A percentile compares a stretch with the other conserved stretches of the same genome.
Evolutionary conservation across 2,329 filamentous ascomycete genomes (phyloP).

Genomic region (Hysterium pulicare): DNA sequence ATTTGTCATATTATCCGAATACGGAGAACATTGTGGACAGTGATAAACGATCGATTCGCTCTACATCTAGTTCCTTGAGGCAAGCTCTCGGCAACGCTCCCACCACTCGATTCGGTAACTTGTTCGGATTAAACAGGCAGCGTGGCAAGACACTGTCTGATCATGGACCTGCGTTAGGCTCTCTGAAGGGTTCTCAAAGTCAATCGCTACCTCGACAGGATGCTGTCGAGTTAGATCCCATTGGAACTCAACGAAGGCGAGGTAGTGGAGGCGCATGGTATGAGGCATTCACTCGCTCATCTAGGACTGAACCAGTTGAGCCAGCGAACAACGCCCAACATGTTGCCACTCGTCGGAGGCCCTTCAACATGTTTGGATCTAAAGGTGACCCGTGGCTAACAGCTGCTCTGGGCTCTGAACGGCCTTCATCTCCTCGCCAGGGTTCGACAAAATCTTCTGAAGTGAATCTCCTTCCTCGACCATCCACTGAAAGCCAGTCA

Average conservation of each 20-base stretch:
- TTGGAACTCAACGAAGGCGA: slow-evolving; percentile 52
- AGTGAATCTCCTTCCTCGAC: slow-evolving; percentile 31
- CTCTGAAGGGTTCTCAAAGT: slow-evolving; percentile 68
- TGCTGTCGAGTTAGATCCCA: slow-evolving; percentile 44
- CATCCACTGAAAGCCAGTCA: slow-evolving; percentile 37
- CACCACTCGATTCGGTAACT: slow-evolving; percentile 52
- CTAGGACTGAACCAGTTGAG: slow-evolving; percentile 31
- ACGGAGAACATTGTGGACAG: slow-evolving; percentile 42
- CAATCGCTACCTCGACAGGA: slow-evolving; percentile 69
- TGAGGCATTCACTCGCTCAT: slow-evolving; percentile 45
- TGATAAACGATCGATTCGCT: slow-evolving; percentile 47
- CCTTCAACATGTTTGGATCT: slow-evolving; percentile 51
- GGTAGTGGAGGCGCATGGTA: slow-evolving; percentile 55
- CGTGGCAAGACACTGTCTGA: slow-evolving; percentile 59
- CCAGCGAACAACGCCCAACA: slow-evolving; percentile 34
- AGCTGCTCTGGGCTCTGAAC: slow-evolving; percentile 39
- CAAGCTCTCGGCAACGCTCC: slow-evolving; percentile 44
- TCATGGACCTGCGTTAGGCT: slow-evolving; percentile 64
- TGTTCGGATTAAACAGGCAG: slow-evolving; percentile 60
- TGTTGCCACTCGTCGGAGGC: slow-evolving; percentile 42
- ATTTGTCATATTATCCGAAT: slow-evolving; percentile 38
- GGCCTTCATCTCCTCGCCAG: slow-evolving; percentile 57
- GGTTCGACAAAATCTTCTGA: slow-evolving; percentile 61
- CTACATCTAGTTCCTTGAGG: slow-evolving; percentile 47
- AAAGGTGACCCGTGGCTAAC: slow-evolving; percentile 50